Conservation (phyloP, 2,329 filamentous ascomycete species). For the Dothistroma septosporum region DNA sequence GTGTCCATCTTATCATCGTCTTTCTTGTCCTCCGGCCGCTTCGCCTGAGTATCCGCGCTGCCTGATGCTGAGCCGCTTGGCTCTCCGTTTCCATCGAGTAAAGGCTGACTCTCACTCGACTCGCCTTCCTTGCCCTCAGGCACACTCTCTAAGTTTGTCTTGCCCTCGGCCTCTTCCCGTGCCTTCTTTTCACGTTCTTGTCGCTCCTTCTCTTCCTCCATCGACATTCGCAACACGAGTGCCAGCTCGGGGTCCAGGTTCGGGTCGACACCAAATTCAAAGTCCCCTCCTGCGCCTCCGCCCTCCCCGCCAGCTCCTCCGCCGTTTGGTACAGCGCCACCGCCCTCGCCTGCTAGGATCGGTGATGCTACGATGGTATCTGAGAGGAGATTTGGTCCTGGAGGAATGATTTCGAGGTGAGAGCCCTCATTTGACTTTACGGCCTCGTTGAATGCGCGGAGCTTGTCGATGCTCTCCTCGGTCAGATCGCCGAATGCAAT, state of each 20-base stretch:
- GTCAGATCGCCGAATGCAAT: slow-evolving; percentile 91
- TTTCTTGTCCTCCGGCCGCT: slow-evolving; percentile 22
- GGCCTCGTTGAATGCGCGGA: slow-evolving; percentile 87
- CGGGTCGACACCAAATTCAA: slow-evolving; percentile 87
- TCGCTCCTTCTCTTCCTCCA: slow-evolving; percentile 95
- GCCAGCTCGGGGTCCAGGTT: slow-evolving; percentile 89
- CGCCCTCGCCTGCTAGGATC: slow-evolving; percentile 79
- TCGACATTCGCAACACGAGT: slow-evolving; percentile 90
- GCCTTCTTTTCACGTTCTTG: slow-evolving; percentile 82
- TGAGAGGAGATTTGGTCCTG: slow-evolving; percentile 85
- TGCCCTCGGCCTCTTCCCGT: slow-evolving; percentile 61
- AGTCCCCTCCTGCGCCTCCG: slow-evolving; percentile 60
- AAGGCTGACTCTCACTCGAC: slow-evolving; percentile 56
- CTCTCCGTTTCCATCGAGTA: slow-evolving; percentile 29
- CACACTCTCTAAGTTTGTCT: slow-evolving; percentile 74
- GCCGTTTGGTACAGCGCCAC: slow-evolving; percentile 52
- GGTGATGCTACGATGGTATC: slow-evolving; percentile 86
- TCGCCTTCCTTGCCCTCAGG: slow-evolving; percentile 59
- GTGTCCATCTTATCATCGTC: slow-evolving; percentile 34
- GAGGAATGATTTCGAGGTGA: slow-evolving; percentile 83
- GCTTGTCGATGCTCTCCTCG: slow-evolving; percentile 81
- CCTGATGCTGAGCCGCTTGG: slow-evolving; percentile 14
- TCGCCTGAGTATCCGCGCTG: slow-evolving; percentile 14
- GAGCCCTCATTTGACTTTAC: slow-evolving; percentile 91
- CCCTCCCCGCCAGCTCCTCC: slow-evolving; percentile 42